Base-by-base conservation (phyloP, 2,329 filamentous ascomycete species). In the Pyrenophora tritici-repentis region DNA sequence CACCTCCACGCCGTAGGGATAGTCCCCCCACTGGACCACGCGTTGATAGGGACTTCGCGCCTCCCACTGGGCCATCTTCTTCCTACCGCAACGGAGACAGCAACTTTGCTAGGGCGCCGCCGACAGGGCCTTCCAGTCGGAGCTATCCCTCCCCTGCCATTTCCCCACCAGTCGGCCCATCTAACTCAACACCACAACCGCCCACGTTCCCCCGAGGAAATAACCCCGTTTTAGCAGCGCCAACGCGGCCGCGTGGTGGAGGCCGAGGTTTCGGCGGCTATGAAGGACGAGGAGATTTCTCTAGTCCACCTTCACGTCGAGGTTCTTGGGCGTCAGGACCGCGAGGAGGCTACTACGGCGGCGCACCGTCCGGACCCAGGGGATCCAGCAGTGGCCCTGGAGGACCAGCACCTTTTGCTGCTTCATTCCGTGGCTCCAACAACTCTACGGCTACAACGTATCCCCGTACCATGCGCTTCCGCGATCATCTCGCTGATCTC, bases 381-480 rank as follows among this genome's bases (percentile, higher is more conserved):
- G 67, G 68, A 20, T 50, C 67, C 31, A 48, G 53, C 4, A 60
- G 58, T 29, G 68, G 67, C 10, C 57, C 65, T 6, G 53, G 58
- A 22, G 68, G 67, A n/a, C 54, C 65, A 5, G 56, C 66, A 12
- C 55, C 66, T 7, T 70, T 69, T 46, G 62, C 70, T 17, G 69
- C 71, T 13, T 66, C 72, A 10, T 76, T 75, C 61, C 73, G 77
- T 32, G 76, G 74, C 20, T 73, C 71, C 5, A 73, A 65, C 59
- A 78, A 75, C 52, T 73, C 69, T 44, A 75, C 76, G 2, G 71
- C 74, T 9, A 76, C 74, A 1, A 78, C 77, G 1, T 79, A 78
- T 44, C 76, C 77, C 8, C 76, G 78, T 20, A 75, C 75, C 2
- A 76, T 78, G 62, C 76, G 77, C 34, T 79, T 79, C 71, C 70